These are phyloP conservation scores for Neurospora sp. DNA, from an alignment of 2,329 filamentous ascomycete species.

Conservation along the genomic window DNA sequence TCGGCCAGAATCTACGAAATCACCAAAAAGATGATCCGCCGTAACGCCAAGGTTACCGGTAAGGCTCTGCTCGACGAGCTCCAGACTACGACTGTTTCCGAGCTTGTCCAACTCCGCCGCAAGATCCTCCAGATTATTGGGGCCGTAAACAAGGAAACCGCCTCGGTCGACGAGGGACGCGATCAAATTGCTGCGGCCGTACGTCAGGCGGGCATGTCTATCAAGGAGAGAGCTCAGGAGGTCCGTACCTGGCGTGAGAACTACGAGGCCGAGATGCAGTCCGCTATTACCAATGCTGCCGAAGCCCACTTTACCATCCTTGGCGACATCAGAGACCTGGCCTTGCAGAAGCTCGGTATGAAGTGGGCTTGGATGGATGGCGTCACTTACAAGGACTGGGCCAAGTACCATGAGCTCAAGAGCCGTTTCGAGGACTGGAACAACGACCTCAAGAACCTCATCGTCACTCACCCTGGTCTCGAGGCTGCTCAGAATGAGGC, in stretches of 20 bases:
- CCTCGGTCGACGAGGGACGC: conserved; percentile 25
- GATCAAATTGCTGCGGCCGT: conserved; percentile 40
- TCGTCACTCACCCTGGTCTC: conserved; percentile 63
- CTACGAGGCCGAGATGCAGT: conserved; percentile 61
- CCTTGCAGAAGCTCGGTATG: conserved; percentile 86
- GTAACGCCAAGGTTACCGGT: conserved; percentile 57
- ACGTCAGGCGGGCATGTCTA: conserved; percentile 57
- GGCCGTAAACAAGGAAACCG: conserved; percentile 37
- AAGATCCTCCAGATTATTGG: conserved; percentile 54
- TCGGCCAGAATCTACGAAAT: conserved; percentile 58
- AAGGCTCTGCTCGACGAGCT: conserved; percentile 59
- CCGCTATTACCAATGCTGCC: conserved; percentile 62
- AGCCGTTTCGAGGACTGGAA: conserved; percentile 78
- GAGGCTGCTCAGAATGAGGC: conserved; percentile 54
- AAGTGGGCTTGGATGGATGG: conserved; percentile 94
- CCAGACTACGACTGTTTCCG: conserved; percentile 53
- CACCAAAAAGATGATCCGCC: conserved; percentile 44
- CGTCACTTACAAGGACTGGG: conserved; percentile 95
- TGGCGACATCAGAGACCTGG: conserved; percentile 71
- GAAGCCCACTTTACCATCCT: conserved; percentile 74
- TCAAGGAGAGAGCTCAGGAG: conserved; percentile 69
- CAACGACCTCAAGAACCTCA: conserved; percentile 66
- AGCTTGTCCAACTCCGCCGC: conserved; percentile 56
- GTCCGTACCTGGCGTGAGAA: conserved; percentile 67
- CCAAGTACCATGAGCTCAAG: conserved; percentile 84